These are phyloP conservation scores for Thalassiosira mediterranea DNA, from an alignment of 352 stramenopile species.

Conservation along the genomic window DNA sequence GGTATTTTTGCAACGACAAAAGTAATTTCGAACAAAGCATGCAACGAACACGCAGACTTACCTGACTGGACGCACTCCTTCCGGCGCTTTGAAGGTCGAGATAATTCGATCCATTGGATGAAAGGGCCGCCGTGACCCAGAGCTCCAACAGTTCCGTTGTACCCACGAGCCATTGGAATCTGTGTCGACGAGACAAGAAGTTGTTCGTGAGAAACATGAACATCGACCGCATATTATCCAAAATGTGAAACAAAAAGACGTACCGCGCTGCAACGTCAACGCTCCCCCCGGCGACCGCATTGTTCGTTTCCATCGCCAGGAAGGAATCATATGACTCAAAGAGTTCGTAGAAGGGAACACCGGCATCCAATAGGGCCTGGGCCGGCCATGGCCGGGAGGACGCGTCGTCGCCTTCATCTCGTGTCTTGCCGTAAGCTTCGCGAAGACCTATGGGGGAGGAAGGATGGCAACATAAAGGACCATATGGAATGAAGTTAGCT, in stretches of 20 bases:
- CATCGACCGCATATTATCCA: not conserved
- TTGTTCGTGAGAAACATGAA: not conserved
- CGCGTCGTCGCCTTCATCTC: constrained; percentile 8
- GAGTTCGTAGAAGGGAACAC: constrained; percentile 64
- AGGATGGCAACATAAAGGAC: too few species aligned
- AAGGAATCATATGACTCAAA: constrained; percentile 61
- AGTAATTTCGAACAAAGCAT: constrained; percentile 1
- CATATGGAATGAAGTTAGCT: too few species aligned
- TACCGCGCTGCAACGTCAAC: constrained; percentile 48
- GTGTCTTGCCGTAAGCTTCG: constrained; percentile 42
- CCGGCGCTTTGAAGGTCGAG: constrained; percentile 4
- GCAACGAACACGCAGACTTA: constrained; percentile 7
- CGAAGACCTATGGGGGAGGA: constrained; percentile 59
- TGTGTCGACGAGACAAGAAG: constrained; percentile 17
- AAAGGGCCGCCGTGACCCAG: constrained; percentile 51
- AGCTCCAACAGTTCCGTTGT: constrained; percentile 63
- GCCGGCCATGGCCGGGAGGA: constrained; percentile 60
- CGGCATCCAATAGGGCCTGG: constrained; percentile 61
- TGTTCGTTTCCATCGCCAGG: constrained; percentile 36
- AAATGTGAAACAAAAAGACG: constrained; percentile 9
- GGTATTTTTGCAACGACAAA: not conserved
- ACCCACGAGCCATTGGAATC: constrained; percentile 53
- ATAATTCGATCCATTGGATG: constrained; percentile 1
- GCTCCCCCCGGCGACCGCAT: constrained; percentile 24
- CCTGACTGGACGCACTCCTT: constrained; percentile 38